Evolutionary conservation across 805 yeast genomes (phyloP).

Genomic region (Sugiyamaella valdiviana): DNA sequence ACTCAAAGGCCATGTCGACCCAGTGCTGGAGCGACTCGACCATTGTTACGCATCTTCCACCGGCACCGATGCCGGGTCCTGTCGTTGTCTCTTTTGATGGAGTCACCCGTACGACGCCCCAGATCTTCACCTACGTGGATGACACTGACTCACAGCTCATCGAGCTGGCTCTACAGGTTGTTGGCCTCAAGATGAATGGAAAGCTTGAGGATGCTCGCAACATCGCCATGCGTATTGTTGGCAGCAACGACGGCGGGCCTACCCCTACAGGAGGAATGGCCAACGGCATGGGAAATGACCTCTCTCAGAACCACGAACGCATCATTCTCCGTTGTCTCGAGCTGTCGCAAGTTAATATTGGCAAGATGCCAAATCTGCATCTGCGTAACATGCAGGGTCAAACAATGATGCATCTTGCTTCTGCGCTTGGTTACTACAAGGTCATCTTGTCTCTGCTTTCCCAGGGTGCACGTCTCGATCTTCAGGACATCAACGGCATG

Average conservation of each 20-base stretch:
- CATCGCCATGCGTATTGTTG: constrained; percentile 87
- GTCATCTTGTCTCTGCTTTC: constrained; percentile 60
- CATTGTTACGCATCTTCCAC: constrained; percentile 89
- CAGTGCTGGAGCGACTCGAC: constrained; percentile 97
- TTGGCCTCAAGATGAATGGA: constrained; percentile 95
- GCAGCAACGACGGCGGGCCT: constrained; percentile 33
- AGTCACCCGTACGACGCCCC: constrained; percentile 39
- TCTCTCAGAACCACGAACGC: constrained; percentile 40
- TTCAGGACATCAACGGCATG: constrained; percentile 71
- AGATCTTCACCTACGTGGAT: constrained; percentile 84
- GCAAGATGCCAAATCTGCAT: constrained; percentile 66
- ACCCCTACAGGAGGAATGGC: neutral
- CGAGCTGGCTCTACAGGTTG: constrained; percentile 92
- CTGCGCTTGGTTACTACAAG: constrained; percentile 63
- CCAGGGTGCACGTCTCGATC: constrained; percentile 54
- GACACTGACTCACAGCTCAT: constrained; percentile 93
- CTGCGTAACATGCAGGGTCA: constrained; percentile 62
- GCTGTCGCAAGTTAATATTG: constrained; percentile 31
- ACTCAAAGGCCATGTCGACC: constrained; percentile 47
- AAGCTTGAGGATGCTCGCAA: constrained; percentile 90
- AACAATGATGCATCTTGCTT: constrained; percentile 80
- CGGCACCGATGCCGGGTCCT: constrained; percentile 83
- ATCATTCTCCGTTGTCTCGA: constrained; percentile 25
- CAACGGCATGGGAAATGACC: constrained; percentile 16
- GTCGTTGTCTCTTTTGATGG: constrained; percentile 79